Base-by-base conservation (phyloP, 495 filamentous ascomycete genomes). In the Penicillium ucsense region DNA sequence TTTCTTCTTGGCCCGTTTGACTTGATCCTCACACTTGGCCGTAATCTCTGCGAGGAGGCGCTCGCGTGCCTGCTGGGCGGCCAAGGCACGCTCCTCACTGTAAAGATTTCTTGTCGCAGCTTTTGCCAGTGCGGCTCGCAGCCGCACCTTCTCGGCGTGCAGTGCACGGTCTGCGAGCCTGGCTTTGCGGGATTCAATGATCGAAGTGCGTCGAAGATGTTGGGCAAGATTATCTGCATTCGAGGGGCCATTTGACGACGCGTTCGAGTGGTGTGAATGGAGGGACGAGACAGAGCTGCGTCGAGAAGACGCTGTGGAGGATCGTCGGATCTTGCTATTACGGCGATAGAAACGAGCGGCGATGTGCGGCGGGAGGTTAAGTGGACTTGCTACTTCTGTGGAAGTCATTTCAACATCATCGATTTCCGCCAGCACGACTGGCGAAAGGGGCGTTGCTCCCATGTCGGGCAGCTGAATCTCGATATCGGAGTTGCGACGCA, bases 121-220 rank as follows among this genome's bases (percentile, higher is more conserved):
- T 73, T 89, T 95, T 31, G 84, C 85, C 45, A 88, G 65, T n/a
- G 88, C 88, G 38, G 87, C 92, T 46, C 85, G 84, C 45, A 92
- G 70, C 47, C 92, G 86, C n/a, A 98, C 92, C 70, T 95, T 90
- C 63, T 98, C 92, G 41, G 89, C 92, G 69, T 98, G 89, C 38
- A 88, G 87, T 8, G 91, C 94, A 38, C 91, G 80, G 62, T 95
- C 92, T 45, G 94, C 92, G 29, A 97, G 78, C 40, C 90, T 82
- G 5, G 89, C 92, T 63, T 95, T 96, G 36, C 92, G 86, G 56
- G 79, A 86, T 64, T 98, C 91, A 47, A 97, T 76, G 45, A 98
- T 94, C 28, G 88, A 91, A 6, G 86, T 84, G 40, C 90, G 86
- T 31, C 90, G 88, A 35, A 96, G 77, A 58, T 96, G 88, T 59